These are phyloP conservation scores for Sporodiniella umbellata DNA, from an alignment of 371 early-diverging fungal species.

Conservation along the genomic window DNA sequence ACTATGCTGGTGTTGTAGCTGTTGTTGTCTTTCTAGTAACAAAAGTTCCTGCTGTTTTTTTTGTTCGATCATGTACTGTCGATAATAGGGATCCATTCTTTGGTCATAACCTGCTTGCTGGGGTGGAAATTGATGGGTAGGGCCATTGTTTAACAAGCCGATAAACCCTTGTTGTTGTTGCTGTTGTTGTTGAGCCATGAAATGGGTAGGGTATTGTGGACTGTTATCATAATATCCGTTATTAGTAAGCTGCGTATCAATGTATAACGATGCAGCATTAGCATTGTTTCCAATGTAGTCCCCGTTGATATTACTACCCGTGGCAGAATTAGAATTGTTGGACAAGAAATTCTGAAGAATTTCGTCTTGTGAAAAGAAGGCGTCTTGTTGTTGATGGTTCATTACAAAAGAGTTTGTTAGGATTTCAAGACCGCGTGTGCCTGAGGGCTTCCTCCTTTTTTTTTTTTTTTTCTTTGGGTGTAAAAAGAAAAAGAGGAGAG, in stretches of 20 bases:
- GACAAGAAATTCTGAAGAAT: background rate
- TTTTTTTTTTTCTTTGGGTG: background rate
- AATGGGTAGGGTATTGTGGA: constrained; percentile 20
- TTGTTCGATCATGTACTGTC: background rate
- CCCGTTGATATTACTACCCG: background rate
- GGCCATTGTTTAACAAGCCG: background rate
- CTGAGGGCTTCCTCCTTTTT: background rate
- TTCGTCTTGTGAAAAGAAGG: constrained; percentile 9
- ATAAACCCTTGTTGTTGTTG: constrained; percentile 5
- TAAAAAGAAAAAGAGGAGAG: background rate
- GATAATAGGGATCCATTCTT: constrained; percentile 4
- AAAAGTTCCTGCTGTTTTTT: constrained; percentile 5
- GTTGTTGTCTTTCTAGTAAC: constrained; percentile 7
- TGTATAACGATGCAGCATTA: background rate
- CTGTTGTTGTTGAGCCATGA: constrained; percentile 11
- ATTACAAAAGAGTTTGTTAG: background rate
- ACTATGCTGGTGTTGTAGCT: constrained; percentile 17
- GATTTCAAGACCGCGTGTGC: background rate
- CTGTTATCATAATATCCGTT: constrained; percentile 11
- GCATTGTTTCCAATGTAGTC: background rate
- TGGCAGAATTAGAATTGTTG: background rate
- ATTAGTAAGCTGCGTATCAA: background rate
- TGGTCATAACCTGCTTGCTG: background rate
- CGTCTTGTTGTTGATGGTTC: constrained; percentile 2
- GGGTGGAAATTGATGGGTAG: background rate